Evolutionary conservation across 345 rosid genomes (phyloP), one percentile per base, ranked within the genome.

Genomic region (Rubroshorea leprosula): DNA sequence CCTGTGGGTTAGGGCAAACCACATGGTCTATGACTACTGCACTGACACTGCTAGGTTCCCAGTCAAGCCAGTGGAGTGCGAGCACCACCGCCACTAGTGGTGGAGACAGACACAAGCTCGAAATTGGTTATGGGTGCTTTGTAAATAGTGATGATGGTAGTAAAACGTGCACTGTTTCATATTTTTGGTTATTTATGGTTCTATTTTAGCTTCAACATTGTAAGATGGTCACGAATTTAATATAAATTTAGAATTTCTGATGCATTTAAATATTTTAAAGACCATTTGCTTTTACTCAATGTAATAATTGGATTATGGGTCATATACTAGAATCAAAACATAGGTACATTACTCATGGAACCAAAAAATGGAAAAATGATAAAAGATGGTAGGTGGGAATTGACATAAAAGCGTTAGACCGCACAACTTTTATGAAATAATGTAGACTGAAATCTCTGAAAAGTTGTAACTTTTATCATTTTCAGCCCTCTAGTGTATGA

Each of bases 11-110:
- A 65, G 80, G 63, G 87, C 96, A 52, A 78, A 90, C 54, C 96
- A 94, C 72, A 78, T 94, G 90, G 58, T 90, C 44, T 94, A 94
- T 63, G 96, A 94, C 67, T 94, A 87, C 52, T 94, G 99, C 51
- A 57, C 67, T 5, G 99, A 94, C 70, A 45, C 71, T 0, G 51
- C 93, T 0, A 67, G 97, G 81, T 94, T 85, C 67, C 93, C 97
- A 2, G 85, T 54, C 49, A 72, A 76, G 49, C 99, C 99, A 23
- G 74, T 66, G 1, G 99, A 94, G 81, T 94, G 99, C 58, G 77
- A 62, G 66, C 99, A 90, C 74, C 99, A 94, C 65, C 99, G 69
- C 46, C 99, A 92, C 69, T 69, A 79, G 81, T 39, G 5, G 2
- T 44, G 47, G 16, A 44, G 14, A 6, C 6, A 0, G 11, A 7